These are phyloP conservation scores for Fusarium luffae DNA, from an alignment of 2,329 filamentous ascomycete species.

Conservation along the genomic window DNA sequence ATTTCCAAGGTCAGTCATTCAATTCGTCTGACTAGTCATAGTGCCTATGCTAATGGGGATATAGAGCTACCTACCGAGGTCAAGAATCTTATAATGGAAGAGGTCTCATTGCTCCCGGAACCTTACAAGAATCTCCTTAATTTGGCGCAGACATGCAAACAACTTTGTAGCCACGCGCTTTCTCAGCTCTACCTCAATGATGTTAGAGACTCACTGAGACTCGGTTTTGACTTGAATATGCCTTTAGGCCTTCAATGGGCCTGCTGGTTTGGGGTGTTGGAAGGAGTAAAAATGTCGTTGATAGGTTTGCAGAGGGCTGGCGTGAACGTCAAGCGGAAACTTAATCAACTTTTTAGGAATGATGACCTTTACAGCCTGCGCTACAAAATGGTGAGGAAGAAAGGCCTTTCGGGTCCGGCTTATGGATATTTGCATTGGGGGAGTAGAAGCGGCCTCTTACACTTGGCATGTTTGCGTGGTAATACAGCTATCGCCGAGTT, in stretches of 20 bases:
- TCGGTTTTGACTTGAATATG: background rate
- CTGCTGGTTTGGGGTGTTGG: constrained; percentile 32
- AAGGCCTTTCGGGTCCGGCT: background rate
- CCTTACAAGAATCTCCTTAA: constrained; percentile 12
- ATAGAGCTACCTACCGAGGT: constrained; percentile 28
- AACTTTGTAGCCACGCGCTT: constrained; percentile 10
- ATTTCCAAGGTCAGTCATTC: background rate
- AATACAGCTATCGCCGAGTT: constrained; percentile 29
- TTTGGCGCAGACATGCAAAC: constrained; percentile 17
- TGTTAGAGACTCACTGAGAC: constrained; percentile 5
- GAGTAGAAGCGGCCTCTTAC: constrained; percentile 20
- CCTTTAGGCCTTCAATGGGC: constrained; percentile 32
- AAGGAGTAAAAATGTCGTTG: constrained; percentile 21
- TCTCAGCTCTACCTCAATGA: constrained; percentile 24
- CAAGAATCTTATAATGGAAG: constrained; percentile 18
- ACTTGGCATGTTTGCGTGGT: constrained; percentile 33
- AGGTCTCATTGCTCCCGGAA: constrained; percentile 9
- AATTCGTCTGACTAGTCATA: background rate
- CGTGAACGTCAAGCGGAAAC: constrained; percentile 2
- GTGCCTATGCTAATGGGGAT: background rate
- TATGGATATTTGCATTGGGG: constrained; percentile 25
- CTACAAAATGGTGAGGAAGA: constrained; percentile 5
- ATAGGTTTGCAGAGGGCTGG: background rate
- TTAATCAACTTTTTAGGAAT: constrained; percentile 17
- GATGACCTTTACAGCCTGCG: constrained; percentile 16